A percentile compares a stretch with the other conserved stretches of the same genome.
Evolutionary conservation across 306 rosid species (phyloP).

Genomic region (Malus asiatica): DNA sequence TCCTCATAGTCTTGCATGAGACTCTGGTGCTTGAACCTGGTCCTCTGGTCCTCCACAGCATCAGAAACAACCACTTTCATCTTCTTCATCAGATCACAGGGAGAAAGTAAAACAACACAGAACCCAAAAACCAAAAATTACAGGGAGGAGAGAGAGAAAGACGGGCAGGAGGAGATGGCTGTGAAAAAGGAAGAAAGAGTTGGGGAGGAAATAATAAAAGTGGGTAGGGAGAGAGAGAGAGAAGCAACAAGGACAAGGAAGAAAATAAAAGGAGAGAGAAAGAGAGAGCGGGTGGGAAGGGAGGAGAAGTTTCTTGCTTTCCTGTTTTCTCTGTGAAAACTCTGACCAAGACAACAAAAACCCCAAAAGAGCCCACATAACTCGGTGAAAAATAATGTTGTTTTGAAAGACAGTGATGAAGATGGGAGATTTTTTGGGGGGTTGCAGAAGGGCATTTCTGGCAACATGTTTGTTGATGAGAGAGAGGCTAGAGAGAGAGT

Average conservation of each 20-base stretch:
- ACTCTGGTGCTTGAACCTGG: slow-evolving; percentile 63
- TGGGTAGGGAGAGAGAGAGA: neutral
- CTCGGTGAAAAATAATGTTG: slow-evolving; percentile 79
- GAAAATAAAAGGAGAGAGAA: slow-evolving; percentile 1
- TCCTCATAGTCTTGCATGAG: slow-evolving; percentile 81
- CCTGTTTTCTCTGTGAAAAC: slow-evolving; percentile 91
- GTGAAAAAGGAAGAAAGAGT: slow-evolving; percentile 18
- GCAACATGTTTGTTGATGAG: slow-evolving; percentile 39
- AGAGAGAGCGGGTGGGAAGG: neutral
- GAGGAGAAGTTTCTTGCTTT: slow-evolving; percentile 56
- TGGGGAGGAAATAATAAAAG: slow-evolving; percentile 15
- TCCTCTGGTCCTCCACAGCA: slow-evolving; percentile 48
- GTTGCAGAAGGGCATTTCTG: slow-evolving; percentile 98
- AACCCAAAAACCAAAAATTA: slow-evolving; percentile 12
- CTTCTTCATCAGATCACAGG: slow-evolving; percentile 62
- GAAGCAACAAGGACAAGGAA: slow-evolving; percentile 6
- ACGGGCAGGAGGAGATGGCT: slow-evolving; percentile 16
- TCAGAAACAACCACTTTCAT: slow-evolving; percentile 45
- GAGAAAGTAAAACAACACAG: slow-evolving; percentile 18
- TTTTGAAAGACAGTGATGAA: slow-evolving; percentile 88
- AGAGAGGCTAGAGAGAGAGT: neutral
- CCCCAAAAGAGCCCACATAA: slow-evolving; percentile 98
- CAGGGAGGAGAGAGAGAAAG: neutral
- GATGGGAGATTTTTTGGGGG: slow-evolving; percentile 82
- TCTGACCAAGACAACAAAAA: slow-evolving; percentile 83